These are phyloP conservation scores for Ensete ventricosum DNA, from an alignment of 176 grass and related monocot species.

Conservation along the genomic window DNA sequence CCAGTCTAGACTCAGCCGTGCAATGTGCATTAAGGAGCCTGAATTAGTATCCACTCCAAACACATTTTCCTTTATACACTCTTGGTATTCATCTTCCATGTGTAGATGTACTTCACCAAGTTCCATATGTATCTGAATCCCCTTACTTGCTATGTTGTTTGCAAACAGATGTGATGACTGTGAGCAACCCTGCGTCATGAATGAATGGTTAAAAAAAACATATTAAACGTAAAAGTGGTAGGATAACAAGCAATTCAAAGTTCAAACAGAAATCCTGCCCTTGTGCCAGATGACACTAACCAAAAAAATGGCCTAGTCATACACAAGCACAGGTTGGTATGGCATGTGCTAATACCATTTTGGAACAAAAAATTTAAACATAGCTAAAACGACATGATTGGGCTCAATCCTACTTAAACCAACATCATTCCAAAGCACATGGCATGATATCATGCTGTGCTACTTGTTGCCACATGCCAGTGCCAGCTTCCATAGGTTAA, in stretches of 20 bases:
- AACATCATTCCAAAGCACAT: no score
- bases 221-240: background rate
- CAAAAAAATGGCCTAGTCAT: background rate
- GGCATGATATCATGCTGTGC: no score
- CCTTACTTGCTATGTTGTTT: slow-evolving; percentile 97
- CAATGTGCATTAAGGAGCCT: slow-evolving; percentile 72
- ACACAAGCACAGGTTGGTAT: background rate
- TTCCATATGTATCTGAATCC: slow-evolving; percentile 88
- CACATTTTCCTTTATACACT: slow-evolving; percentile 83
- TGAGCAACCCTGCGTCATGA: slow-evolving; percentile 62
- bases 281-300: background rate
- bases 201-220: slow-evolving; percentile 11
- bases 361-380: no score
- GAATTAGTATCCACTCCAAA: slow-evolving; percentile 87
- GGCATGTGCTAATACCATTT: no score
- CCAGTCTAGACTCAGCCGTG: slow-evolving; percentile 88
- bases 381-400: no score
- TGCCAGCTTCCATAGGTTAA: no score
- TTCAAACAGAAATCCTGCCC: background rate
- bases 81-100: slow-evolving; percentile 94
- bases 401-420: no score
- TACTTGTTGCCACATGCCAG: no score
- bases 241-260: background rate
- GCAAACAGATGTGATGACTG: slow-evolving; percentile 94
- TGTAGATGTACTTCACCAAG: slow-evolving; percentile 87